Evolutionary conservation across 495 filamentous ascomycete species (phyloP), one percentile per base, ranked within the genome.

Genomic region (Delitschia confertaspora): DNA sequence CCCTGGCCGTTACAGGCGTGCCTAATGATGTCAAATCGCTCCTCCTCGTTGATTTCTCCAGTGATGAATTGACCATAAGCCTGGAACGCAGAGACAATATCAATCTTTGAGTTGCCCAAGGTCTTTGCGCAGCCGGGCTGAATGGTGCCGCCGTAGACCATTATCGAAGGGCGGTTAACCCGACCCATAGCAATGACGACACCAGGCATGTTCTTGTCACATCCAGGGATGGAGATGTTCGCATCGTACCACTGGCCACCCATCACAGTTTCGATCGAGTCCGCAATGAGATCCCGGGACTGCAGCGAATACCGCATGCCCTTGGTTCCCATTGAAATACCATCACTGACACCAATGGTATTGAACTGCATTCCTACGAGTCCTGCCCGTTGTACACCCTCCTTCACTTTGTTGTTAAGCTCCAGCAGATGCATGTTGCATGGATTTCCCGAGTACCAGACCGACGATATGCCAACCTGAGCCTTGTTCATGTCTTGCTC

Each of bases 161-260:
- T 96, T 53, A 98, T 60, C 46, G 82, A 84, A 20, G 91, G 91
- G 38, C 91, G 71, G 69, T 98, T 96, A 56, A 94, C 78, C 35
- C 91, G 74, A 21, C 86, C 91, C 91, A 95, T 95, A 30, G 91
- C 93, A 70, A 98, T 98, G 47, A 95, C 66, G 25, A 95, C 91
- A 66, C 91, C 91, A 5, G 91, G 91, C 93, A 98, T 95, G 66
- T 98, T 98, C 80, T 98, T 98, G 72, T 98, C 93, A 65, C 91
- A 98, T 29, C 91, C 91, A n/a, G 91, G 91, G 55, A 98, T 84
- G 14, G 85, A 93, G 60, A 98, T 85, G 62, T 96, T 96, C 59
- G 84, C 91, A 65, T 98, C 91, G 62, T 98, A 98, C 93, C 91
- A 98, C 71, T 98, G 91, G 9, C 85, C 91, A 35, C 85, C 77